Evolutionary conservation across 164 flowering plant genomes (phyloP), one percentile per base, ranked within the genome.

Genomic region (Vitis riparia): DNA sequence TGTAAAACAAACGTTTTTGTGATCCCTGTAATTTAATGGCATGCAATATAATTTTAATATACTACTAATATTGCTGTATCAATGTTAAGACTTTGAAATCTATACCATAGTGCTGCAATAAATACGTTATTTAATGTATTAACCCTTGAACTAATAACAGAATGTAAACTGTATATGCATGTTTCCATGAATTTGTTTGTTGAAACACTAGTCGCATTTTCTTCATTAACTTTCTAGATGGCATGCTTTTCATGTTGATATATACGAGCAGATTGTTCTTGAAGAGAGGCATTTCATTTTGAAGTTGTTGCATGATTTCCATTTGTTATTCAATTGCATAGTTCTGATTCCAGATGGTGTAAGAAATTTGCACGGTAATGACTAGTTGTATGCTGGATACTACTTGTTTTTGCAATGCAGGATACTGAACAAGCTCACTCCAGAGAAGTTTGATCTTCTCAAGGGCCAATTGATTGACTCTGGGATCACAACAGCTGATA

Each of bases 381-480:
- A 14, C 48, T 62, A 27, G 16, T 8, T 59, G 16, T 65, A 6
- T 51, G 15, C 15, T 66, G 75, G 16, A 5, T 23, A 15, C 17
- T 55, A 29, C 14, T 53, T 9, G 5, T 13, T 14, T 65, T 15
- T 55, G 29, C 3, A 68, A 19, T 83, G 79, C 91, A 96, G 98
- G 56, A 93, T 96, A 67, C 75, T 96, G 84, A 96, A 96, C 85
- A 96, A 96, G 90, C 83, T 96, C 73, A 96, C 99, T 0, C 99
- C 99, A 19, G 99, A 96, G 80, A 96, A 96, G 76, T 96, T 89
- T 74, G 99, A 93, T 79, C 73, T 94, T 60, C 90, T 96, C 15
- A 93, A 96, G 72, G 99, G 98, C 56, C 97, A 96, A 69, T 81
- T 93, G 53, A 89, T 96, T 50, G 96, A 96, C 66, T 84, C 98